phyloP scores from a whole-genome alignment of 73 alveolate genomes.

The Tetrahymena malaccensis region DNA sequence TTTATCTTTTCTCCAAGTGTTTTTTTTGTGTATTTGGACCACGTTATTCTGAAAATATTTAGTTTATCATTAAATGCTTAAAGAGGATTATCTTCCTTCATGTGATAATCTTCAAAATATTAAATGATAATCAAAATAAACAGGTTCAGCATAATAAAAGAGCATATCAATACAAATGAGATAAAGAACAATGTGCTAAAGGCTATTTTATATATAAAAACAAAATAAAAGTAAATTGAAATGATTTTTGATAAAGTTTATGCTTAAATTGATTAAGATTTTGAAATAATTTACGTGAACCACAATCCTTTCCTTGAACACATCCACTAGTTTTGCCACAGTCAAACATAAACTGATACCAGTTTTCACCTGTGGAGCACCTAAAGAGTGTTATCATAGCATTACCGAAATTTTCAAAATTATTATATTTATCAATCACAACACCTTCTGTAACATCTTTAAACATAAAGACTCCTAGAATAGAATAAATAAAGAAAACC shows the following conservation, averaged over 20 bases:
- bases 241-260: no score
- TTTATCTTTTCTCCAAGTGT: conserved; percentile 42
- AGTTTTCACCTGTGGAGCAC: conserved; percentile 85
- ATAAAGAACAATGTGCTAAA: conserved; percentile 37
- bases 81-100: conserved; percentile 49
- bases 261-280: no score
- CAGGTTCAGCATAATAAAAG: conserved; percentile 49
- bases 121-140: conserved; percentile 48
- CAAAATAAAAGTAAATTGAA: neutral
- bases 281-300: neutral
- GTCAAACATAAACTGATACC: conserved; percentile 70
- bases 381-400: conserved; percentile 68
- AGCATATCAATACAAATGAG: conserved; percentile 36
- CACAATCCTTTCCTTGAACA: conserved; percentile 15
- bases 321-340: conserved; percentile 4
- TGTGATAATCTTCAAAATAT: conserved; percentile 53
- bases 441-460: conserved; percentile 47
- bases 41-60: conserved; percentile 38
- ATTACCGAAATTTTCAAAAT: conserved; percentile 65
- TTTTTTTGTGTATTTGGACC: conserved; percentile 39
- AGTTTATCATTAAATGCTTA: conserved; percentile 44
- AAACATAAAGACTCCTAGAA: conserved; percentile 82
- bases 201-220: neutral
- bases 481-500: conserved; percentile 80
- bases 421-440: conserved; percentile 50